Evolutionary conservation across 208 protist genomes (phyloP).

Genomic region (Jaenimonas drosophilae): DNA sequence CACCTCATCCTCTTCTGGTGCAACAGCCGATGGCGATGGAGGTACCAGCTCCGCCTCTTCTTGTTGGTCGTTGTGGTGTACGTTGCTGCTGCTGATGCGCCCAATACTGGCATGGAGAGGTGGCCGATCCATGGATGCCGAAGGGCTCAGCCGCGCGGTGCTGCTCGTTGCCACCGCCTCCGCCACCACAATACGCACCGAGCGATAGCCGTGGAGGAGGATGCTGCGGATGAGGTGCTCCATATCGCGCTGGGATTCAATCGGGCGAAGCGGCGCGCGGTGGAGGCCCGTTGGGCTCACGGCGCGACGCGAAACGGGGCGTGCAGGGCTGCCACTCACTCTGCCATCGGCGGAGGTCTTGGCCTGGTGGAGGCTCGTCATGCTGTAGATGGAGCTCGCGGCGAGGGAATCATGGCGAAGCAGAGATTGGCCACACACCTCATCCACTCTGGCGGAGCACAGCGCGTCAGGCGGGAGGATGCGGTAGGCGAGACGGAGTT

Average conservation of each 20-base stretch:
- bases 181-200: constrained; percentile 10
- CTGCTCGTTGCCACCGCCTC: neutral
- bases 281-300: neutral
- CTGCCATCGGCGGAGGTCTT: neutral
- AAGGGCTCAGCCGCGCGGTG: neutral
- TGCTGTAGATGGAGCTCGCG: too few species aligned
- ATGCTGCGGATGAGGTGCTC: constrained; percentile 9
- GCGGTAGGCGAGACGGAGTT: constrained; percentile 32
- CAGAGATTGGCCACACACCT: too few species aligned
- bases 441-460: neutral
- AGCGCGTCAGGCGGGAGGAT: constrained; percentile 7
- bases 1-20: too few species aligned
- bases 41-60: too few species aligned
- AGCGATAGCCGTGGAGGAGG: constrained; percentile 10
- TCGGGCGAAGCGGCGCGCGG: neutral
- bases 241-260: constrained; percentile 12
- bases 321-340: neutral
- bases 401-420: too few species aligned
- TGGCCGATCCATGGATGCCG: neutral
- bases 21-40: too few species aligned
- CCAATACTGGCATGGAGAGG: neutral
- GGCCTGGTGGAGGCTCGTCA: neutral
- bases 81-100: neutral
- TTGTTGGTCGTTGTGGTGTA: neutral
- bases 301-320: neutral